phyloP scores from a whole-genome alignment of 192 early-diverging fungal genomes.

The Tieghemiomyces parasiticus region DNA sequence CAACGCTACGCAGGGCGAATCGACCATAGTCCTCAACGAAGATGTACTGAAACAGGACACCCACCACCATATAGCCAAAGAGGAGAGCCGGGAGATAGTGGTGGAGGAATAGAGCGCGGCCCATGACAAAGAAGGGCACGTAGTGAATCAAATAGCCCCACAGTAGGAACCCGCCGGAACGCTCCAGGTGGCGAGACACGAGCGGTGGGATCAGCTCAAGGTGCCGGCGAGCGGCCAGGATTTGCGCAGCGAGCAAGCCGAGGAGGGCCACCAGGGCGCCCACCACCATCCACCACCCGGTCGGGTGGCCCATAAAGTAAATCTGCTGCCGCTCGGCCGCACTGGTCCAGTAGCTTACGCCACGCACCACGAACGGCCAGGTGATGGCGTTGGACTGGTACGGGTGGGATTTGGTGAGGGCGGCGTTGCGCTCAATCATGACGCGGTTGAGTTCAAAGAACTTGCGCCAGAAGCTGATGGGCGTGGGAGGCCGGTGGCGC shows the following conservation, averaged over 20 bases:
- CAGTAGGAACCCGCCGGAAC: conserved; percentile 42
- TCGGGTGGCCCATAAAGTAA: conserved; percentile 81
- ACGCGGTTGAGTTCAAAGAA: conserved; percentile 74
- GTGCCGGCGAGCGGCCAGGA: conserved; percentile 55
- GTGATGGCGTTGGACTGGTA: conserved; percentile 71
- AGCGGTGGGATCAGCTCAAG: conserved; percentile 35
- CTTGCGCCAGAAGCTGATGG: conserved; percentile 55
- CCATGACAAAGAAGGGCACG: conserved; percentile 62
- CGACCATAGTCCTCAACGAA: conserved; percentile 20
- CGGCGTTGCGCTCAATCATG: conserved; percentile 87
- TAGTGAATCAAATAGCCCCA: conserved; percentile 54
- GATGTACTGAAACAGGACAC: conserved; percentile 44
- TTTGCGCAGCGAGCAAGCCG: conserved; percentile 48
- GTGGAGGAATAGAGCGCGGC: conserved; percentile 61
- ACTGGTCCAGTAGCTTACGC: conserved; percentile 90
- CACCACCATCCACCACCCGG: conserved; percentile 66
- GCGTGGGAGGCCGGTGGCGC: conserved; percentile 2
- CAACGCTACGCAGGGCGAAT: conserved; percentile 22
- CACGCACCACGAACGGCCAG: conserved; percentile 78
- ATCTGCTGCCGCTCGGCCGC: conserved; percentile 59
- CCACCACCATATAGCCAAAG: conserved; percentile 48
- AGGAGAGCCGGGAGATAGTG: conserved; percentile 69
- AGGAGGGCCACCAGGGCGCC: conserved; percentile 10
- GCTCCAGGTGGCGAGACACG: conserved; percentile 20
- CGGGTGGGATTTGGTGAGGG: conserved; percentile 78